A percentile compares a stretch with the other conserved stretches of the same genome.
These are phyloP conservation scores for Fusarium sp. DNA, from an alignment of 2,329 filamentous ascomycete genomes.

Conservation along the genomic window DNA sequence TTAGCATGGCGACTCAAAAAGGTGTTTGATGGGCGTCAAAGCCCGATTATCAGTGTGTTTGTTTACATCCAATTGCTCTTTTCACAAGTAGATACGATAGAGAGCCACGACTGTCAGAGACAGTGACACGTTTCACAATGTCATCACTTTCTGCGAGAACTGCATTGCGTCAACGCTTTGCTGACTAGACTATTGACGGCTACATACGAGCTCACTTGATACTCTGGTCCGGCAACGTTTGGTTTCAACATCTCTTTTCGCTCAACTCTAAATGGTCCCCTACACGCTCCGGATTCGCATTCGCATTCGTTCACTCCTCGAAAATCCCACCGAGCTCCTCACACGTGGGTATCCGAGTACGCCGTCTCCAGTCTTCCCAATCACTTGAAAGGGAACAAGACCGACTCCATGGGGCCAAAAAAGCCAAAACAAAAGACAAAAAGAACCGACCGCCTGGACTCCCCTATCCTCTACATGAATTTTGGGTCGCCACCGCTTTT, in stretches of 20 bases:
- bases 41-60: background rate
- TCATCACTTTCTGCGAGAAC: background rate
- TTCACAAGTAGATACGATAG: conserved; percentile 6
- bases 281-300: conserved; percentile 44
- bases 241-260: conserved; percentile 35
- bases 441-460: conserved; percentile 50
- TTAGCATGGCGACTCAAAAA: conserved; percentile 7
- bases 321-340: conserved; percentile 31
- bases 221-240: conserved; percentile 38
- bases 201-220: conserved; percentile 48
- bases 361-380: conserved; percentile 42
- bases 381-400: conserved; percentile 50
- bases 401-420: conserved; percentile 34
- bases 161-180: conserved; percentile 27
- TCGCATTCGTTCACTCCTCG: conserved; percentile 30
- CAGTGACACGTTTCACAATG: conserved; percentile 11
- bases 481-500: conserved; percentile 49
- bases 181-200: conserved; percentile 29
- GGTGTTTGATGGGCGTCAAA: background rate
- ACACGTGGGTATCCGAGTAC: conserved; percentile 37
- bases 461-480: conserved; percentile 54
- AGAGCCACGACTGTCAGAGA: background rate
- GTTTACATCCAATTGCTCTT: background rate
- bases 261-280: conserved; percentile 39
- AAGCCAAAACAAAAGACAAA: conserved; percentile 38